Conservation (phyloP, 139 green algal genomes). For the Volvox africanus region DNA sequence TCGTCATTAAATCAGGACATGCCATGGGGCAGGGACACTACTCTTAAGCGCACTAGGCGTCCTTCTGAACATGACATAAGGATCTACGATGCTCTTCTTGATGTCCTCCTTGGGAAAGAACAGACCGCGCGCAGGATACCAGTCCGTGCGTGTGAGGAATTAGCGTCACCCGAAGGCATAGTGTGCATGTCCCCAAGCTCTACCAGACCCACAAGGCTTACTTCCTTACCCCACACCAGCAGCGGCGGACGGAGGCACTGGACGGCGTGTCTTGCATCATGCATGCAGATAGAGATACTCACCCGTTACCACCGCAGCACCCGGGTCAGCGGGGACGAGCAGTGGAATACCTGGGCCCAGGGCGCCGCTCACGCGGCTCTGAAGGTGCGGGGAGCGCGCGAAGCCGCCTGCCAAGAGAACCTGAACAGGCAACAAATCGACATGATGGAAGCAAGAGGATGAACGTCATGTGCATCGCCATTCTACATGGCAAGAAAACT, state of each 20-base stretch:
- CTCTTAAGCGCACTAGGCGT: not conserved
- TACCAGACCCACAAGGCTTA: not conserved
- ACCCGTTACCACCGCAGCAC: slow-evolving; percentile 9
- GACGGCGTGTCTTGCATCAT: not conserved
- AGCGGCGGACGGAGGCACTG: not conserved
- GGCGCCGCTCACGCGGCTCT: not conserved
- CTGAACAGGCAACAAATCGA: not conserved
- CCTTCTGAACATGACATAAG: not conserved
- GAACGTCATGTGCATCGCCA: not conserved
- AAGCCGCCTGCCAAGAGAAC: slow-evolving; percentile 35
- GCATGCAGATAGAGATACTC: not conserved
- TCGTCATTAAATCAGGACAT: too few species aligned
- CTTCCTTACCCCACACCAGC: not conserved
- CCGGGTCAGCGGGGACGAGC: slow-evolving; percentile 1
- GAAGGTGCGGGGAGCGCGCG: slow-evolving; percentile 32
- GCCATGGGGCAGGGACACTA: too few species aligned
- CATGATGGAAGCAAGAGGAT: not conserved
- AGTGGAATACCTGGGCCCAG: not conserved
- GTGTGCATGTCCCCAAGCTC: too few species aligned
- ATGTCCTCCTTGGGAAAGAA: too few species aligned
- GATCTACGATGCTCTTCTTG: too few species aligned
- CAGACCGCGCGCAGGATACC: too few species aligned
- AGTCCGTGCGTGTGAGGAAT: too few species aligned
- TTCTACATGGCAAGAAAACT: not conserved
- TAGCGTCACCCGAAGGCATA: too few species aligned